Percentiles rank a stretch among this genome's conserved stretches.
Conservation (phyloP, 306 rosid genomes). For the Cucumis hystrix region DNA sequence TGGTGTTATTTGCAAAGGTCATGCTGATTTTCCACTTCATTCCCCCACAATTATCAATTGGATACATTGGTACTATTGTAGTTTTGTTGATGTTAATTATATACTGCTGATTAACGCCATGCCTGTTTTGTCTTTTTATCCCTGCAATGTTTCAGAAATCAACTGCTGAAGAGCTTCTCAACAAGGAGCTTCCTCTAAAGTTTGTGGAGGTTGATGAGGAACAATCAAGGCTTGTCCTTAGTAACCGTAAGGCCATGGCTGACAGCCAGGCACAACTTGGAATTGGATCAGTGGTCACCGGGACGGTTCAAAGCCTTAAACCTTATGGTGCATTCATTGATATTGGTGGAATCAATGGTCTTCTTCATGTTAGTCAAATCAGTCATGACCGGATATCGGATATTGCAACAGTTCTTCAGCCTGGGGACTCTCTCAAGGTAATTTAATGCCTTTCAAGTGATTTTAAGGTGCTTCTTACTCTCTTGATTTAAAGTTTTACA, state of each 20-base stretch:
- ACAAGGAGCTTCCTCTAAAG: conserved; percentile 75
- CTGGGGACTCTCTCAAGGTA: conserved; percentile 93
- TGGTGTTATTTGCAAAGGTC: neutral
- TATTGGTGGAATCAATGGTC: conserved; percentile 96
- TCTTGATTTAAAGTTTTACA: neutral
- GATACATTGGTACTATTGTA: neutral
- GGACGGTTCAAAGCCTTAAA: conserved; percentile 82
- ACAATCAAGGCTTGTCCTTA: conserved; percentile 76
- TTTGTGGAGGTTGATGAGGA: conserved; percentile 97
- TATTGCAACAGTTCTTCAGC: conserved; percentile 80
- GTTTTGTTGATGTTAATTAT: neutral
- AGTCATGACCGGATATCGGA: conserved; percentile 91
- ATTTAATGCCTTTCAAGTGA: conserved; percentile 4
- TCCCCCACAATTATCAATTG: neutral
- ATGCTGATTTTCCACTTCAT: neutral
- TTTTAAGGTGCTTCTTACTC: neutral
- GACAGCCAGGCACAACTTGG: conserved; percentile 94
- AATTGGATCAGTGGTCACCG: conserved; percentile 91
- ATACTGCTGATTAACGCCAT: neutral
- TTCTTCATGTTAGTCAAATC: conserved; percentile 98
- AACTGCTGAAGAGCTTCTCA: conserved; percentile 79
- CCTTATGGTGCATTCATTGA: conserved; percentile 96
- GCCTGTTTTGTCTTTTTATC: neutral
- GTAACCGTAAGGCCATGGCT: conserved; percentile 95
- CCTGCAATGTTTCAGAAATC: conserved; percentile 33